Evolutionary conservation across 106 monocot species (phyloP).

Genomic region (Dendrobium huoshanense): DNA sequence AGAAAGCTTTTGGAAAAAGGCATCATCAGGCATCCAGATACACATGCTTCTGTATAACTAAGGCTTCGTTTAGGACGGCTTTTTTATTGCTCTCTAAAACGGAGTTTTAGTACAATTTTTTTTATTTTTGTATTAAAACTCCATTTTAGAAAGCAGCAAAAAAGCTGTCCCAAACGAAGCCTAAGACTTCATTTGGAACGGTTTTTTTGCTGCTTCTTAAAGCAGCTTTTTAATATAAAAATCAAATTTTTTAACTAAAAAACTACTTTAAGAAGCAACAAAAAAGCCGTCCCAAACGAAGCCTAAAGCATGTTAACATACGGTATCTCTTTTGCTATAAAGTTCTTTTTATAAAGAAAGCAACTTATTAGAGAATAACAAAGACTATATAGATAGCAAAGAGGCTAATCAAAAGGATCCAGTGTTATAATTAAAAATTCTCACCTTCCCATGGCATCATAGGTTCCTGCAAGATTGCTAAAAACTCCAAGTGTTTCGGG

Average conservation of each 20-base stretch:
- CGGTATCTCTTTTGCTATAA: not conserved
- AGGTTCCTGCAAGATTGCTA: constrained; percentile 92
- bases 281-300: no score
- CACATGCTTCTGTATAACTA: not conserved
- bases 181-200: no score
- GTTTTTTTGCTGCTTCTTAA: no score
- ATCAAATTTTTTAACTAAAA: no score
- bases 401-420: not conserved
- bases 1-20: not conserved
- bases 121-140: no score
- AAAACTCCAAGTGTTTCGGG: constrained; percentile 86
- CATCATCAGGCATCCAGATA: not conserved
- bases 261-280: no score
- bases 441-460: constrained; percentile 99
- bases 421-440: not conserved
- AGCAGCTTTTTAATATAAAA: no score
- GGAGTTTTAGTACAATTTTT: no score
- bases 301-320: not conserved
- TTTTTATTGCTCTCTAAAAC: no score
- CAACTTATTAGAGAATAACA: not conserved
- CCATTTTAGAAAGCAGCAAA: no score
- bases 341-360: not conserved
- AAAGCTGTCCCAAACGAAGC: no score
- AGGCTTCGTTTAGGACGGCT: no score
- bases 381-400: not conserved